Base-by-base conservation (phyloP, 306 rosid genomes). In the Alnus rubra region DNA sequence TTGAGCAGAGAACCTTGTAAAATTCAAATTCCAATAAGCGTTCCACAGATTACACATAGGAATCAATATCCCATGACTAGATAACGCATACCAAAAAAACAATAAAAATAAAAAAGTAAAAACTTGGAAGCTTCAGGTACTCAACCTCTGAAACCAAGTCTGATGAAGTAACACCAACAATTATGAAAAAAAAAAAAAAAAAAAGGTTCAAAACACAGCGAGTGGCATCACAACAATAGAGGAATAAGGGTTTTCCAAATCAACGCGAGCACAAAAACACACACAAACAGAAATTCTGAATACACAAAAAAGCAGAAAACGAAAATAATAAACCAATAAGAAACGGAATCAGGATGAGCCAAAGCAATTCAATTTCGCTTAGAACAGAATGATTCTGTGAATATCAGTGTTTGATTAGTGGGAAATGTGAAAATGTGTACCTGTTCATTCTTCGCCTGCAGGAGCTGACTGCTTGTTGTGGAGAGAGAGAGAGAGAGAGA, bases 391-490 rank as follows among this genome's bases (percentile, higher is more conserved):
- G 33, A 68, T 9, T 68, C 9, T 18, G 51, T 68, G 51, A 39
- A 68, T 42, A 42, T n/a, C 30, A 18, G 42, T 3, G 48, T 3
- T 14, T 35, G 12, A 9, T 65, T 9, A 33, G 69, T 30, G n/a
- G 35, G 44, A 62, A 68, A 31, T 9, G 50, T 12, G 53, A 2
- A 71, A 71, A 14, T 35, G 50, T 31, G 52, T 73, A 81, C 82
- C 85, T 81, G 54, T 77, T 77, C 87, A 84, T 84, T 74, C 59
- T 83, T 56, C 50, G 67, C 9, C 16, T 10, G 50, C 49, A 4
- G 11, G 3, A 73, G 64, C 37, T 2, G 62, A 16, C 30, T 18
- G 31, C 11, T n/a, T 7, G 30, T 16, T 37, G 50, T 3, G 48
- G 33, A 19, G 16, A 31, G 44, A 31, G n/a, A 31, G 30, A 58